Evolutionary conservation across 75 land plant genomes (phyloP), one percentile per base, ranked within the genome.

Genomic region (Picea glauca): DNA sequence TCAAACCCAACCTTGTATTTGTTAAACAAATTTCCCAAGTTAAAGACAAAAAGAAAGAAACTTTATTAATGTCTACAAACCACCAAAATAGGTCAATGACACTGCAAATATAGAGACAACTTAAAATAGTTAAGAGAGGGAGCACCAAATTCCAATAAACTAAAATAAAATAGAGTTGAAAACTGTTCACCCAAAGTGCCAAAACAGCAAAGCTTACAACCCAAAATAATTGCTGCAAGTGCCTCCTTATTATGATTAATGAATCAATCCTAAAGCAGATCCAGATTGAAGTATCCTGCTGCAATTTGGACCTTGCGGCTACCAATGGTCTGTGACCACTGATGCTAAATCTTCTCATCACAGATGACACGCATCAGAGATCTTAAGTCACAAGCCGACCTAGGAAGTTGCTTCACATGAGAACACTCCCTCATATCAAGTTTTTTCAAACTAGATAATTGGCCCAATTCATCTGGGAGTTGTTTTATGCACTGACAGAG

Each of bases 361-460:
- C 90, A 91, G 9, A 86, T 30, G 1, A 91, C 92, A 61, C 50
- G 83, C 8, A 79, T 50, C 13, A 88, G 33, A 31, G 83, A 73
- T 50, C 23, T 61, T 74, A 91, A 40, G 1, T 60, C 70, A 0
- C 38, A 46, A 13, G 33, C 78, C 0, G 87, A 83, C 0, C 17
- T n/a, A 1, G 92, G 92, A 26, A 91, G 80, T 40, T 21, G 50
- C 80, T 63, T 79, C 6, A 91, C 54, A 20, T 50, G 81, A 23
- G 63, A 38, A 58, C 92, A 91, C 62, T 88, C 86, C 66, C 90
- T 76, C 90, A 91, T 91, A 78, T 88, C 88, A 30, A 91, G 84
- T 79, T 84, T 86, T 76, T 86, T 79, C 82, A 91, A 73, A 0
- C 76, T 84, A 0, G 13, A 12, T 60, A 86, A 60, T 4, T 76